These are phyloP conservation scores for Aschersonia sp. DNA, from an alignment of 2,329 filamentous ascomycete genomes.

Conservation along the genomic window DNA sequence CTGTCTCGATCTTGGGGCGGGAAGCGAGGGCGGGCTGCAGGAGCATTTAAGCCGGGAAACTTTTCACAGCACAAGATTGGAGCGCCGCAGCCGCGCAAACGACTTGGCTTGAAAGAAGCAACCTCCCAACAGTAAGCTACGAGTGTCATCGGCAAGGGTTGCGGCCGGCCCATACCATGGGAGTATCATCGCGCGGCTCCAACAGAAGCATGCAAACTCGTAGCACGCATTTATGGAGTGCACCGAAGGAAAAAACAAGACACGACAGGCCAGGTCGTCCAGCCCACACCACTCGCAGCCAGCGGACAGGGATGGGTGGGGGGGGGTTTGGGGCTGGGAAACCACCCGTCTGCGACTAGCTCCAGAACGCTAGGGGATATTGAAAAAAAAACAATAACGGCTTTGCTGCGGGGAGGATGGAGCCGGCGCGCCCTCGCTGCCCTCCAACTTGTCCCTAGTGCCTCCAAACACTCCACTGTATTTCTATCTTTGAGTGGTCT, in stretches of 20 bases:
- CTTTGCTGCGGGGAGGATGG: not conserved
- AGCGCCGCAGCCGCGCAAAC: not conserved
- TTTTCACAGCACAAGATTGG: not conserved
- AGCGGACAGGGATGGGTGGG: conserved; percentile 1
- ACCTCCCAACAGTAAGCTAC: conserved; percentile 1
- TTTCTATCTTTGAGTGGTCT: not conserved
- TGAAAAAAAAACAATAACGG: conserved; percentile 1
- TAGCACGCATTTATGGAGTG: not conserved
- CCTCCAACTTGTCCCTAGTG: conserved; percentile 1
- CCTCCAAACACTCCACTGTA: not conserved
- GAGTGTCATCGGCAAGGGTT: conserved; percentile 5
- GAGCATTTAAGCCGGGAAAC: no score
- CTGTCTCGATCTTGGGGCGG: not conserved
- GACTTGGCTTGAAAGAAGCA: conserved; percentile 2
- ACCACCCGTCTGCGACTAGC: not conserved
- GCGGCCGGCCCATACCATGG: not conserved
- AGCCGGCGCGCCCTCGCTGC: not conserved
- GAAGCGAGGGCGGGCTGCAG: not conserved
- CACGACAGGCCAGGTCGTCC: not conserved
- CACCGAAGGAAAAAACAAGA: not conserved
- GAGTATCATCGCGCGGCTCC: not conserved
- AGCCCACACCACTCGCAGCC: not conserved
- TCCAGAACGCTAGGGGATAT: not conserved
- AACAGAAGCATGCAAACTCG: not conserved
- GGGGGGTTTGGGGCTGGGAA: conserved; percentile 1